Evolutionary conservation across 2,329 filamentous ascomycete species (phyloP).

Genomic region (Aulographum hederae): DNA sequence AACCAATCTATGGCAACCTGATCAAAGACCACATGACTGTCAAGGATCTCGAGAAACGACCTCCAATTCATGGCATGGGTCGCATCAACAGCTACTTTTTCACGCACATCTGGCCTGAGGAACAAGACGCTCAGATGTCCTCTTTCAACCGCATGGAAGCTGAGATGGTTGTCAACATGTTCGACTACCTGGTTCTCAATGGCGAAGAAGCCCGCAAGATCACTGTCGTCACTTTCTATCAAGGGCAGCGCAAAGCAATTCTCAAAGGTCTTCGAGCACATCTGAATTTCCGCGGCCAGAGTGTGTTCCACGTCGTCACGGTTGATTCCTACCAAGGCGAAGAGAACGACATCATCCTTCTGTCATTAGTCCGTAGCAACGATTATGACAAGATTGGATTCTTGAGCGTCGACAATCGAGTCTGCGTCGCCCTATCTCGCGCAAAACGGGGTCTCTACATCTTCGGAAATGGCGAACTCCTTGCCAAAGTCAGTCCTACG

Average conservation of each 20-base stretch:
- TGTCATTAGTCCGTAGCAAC: constrained; percentile 66
- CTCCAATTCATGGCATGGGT: constrained; percentile 44
- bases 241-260: constrained; percentile 57
- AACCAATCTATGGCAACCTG: constrained; percentile 41
- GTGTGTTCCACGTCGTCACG: constrained; percentile 47
- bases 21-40: constrained; percentile 40
- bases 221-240: constrained; percentile 76
- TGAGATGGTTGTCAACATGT: constrained; percentile 56
- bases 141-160: constrained; percentile 56
- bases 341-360: constrained; percentile 66
- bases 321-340: constrained; percentile 86
- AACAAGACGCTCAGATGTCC: constrained; percentile 42
- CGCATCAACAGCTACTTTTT: constrained; percentile 42
- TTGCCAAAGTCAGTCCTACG: constrained; percentile 26
- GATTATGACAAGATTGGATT: constrained; percentile 47
- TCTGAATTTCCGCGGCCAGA: constrained; percentile 19
- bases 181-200: constrained; percentile 53
- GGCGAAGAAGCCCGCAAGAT: constrained; percentile 42
- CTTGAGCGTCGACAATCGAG: constrained; percentile 43
- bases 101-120: constrained; percentile 47
- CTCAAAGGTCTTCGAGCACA: constrained; percentile 26
- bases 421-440: constrained; percentile 47
- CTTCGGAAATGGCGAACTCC: constrained; percentile 53
- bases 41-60: constrained; percentile 22
- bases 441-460: constrained; percentile 67